Base-by-base conservation (phyloP, 202 grass and related monocot species). In the Zizania palustris region DNA sequence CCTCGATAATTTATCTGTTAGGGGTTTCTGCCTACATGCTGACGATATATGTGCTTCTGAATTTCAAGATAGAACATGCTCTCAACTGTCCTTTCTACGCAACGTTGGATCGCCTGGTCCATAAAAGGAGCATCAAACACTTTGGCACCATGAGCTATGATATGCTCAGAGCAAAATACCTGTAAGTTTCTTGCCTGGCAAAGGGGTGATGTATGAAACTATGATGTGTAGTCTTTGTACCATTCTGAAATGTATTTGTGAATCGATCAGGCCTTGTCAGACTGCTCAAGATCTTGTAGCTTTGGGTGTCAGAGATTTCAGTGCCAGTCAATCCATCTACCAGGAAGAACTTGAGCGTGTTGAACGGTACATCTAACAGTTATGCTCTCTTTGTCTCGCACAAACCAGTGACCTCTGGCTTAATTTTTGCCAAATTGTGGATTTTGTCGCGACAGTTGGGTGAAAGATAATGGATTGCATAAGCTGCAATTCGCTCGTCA, bases 101-200 rank as follows among this genome's bases (percentile, higher is more conserved):
- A 18, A 87, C 75, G 42, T 61, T 97, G 70, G 91, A 97, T 45
- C 77, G 89, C 11, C 61, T 97, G 63, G 87, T 88, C 16, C 91
- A 97, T 57, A 97, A 80, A 78, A 86, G 89, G 55, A 88, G 60
- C 60, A 92, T 97, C n/a, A 87, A 97, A 82, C 16, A 53, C 61
- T 76, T 88, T 65, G 63, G 77, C 53, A 5, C 16, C 49, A 65
- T 33, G 36, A 70, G 80, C 16, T 60, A 79, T 49, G 34, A 45
- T 11, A 82, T 80, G 71, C 65, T 82, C 55, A 88, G 85, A 79
- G 65, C 89, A 64, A 59, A 73, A 75, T 69, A 59, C 78, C 41
- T 22, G 91, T 92, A 90, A 78, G 50, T 15, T 60, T 74, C 5
- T 6, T 56, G 0, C 75, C 71, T 33, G 3, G 5, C 21, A 65